phyloP scores from a whole-genome alignment of 2,329 filamentous ascomycete genomes.

The Fusarium napiforme region DNA sequence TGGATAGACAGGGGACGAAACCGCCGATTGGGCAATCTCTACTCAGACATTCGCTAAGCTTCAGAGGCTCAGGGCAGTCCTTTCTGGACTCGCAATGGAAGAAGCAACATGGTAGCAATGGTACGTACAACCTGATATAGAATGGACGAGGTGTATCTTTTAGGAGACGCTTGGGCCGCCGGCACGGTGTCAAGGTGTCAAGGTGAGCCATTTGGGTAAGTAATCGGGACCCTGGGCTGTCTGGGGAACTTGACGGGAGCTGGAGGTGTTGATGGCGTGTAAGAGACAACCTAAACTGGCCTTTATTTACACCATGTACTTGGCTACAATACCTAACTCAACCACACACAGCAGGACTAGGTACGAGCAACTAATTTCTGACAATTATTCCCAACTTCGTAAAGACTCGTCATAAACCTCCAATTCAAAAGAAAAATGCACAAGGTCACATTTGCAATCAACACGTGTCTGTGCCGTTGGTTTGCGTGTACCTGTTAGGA shows the following conservation, averaged over 20 bases:
- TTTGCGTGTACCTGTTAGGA: conserved; percentile 36
- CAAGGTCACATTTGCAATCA: conserved; percentile 39
- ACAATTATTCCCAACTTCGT: conserved; percentile 12
- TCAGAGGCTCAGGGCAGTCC: conserved; percentile 11
- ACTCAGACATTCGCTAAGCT: conserved; percentile 9
- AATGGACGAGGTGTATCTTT: background rate
- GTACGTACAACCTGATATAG: background rate
- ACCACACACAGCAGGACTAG: background rate
- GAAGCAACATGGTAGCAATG: conserved; percentile 12
- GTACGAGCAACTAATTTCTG: background rate
- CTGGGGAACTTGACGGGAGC: conserved; percentile 2
- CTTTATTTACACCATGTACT: background rate
- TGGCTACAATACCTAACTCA: background rate
- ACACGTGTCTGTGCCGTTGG: conserved; percentile 43
- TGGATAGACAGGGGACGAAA: conserved; percentile 14
- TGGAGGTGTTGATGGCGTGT: conserved; percentile 3
- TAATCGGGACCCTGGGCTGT: background rate
- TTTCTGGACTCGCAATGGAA: conserved; percentile 18
- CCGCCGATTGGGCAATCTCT: conserved; percentile 36
- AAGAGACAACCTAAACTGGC: background rate
- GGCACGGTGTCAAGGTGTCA: conserved; percentile 1
- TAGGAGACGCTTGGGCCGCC: conserved; percentile 2
- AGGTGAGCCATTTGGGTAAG: conserved; percentile 9
- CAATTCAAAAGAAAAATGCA: conserved; percentile 13
- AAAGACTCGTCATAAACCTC: conserved; percentile 2